A percentile compares a stretch with the other conserved stretches of the same genome.
phyloP scores from a whole-genome alignment of 176 grass and related monocot genomes.

The Metroxylon sagu region DNA sequence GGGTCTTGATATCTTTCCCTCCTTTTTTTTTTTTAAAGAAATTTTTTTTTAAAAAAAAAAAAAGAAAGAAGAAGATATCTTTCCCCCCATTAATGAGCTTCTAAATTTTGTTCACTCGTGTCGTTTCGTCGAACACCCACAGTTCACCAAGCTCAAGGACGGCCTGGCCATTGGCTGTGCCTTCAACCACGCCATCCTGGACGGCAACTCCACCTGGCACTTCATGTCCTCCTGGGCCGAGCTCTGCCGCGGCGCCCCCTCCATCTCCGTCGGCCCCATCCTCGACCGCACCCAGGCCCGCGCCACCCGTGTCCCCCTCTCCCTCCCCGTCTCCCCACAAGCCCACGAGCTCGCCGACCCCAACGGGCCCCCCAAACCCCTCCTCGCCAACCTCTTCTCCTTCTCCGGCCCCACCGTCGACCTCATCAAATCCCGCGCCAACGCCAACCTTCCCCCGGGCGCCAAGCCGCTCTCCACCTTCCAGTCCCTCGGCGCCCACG shows the following conservation, averaged over 20 bases:
- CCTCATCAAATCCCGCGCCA: slow-evolving; percentile 60
- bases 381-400: slow-evolving; percentile 73
- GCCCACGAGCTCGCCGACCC: slow-evolving; percentile 78
- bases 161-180: slow-evolving; percentile 79
- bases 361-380: slow-evolving; percentile 46
- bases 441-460: slow-evolving; percentile 43
- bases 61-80: no score
- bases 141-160: slow-evolving; percentile 86
- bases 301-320: slow-evolving; percentile 44
- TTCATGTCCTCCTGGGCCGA: slow-evolving; percentile 96
- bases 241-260: slow-evolving; percentile 35
- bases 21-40: no score
- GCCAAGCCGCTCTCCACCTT: slow-evolving; percentile 81
- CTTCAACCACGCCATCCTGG: slow-evolving; percentile 95
- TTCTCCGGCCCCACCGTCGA: slow-evolving; percentile 43
- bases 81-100: no score
- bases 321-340: slow-evolving; percentile 44
- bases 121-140: slow-evolving; percentile 1
- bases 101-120: no score
- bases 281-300: slow-evolving; percentile 56
- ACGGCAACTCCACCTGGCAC: slow-evolving; percentile 90
- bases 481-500: slow-evolving; percentile 76
- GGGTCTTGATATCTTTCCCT: no score
- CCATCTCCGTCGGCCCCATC: slow-evolving; percentile 30
- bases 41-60: no score